phyloP scores from a whole-genome alignment of 2,329 filamentous ascomycete genomes.

The Leptographium lundbergii region DNA sequence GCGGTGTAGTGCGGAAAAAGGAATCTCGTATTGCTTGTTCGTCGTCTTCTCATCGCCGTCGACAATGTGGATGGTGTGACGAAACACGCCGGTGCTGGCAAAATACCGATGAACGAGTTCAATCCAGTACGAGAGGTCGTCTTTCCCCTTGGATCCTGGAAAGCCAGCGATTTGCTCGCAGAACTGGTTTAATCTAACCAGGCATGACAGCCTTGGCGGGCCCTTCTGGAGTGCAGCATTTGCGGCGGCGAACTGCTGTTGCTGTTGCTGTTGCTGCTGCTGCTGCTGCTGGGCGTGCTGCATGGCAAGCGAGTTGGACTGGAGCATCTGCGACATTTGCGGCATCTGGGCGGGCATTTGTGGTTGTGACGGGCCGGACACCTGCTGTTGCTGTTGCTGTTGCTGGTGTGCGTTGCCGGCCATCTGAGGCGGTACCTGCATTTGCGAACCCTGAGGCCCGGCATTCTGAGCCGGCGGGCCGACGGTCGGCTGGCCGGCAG shows the following conservation, averaged over 20 bases:
- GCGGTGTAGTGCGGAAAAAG: conserved; percentile 66
- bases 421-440: conserved; percentile 16
- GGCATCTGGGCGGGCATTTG: conserved; percentile 23
- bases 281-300: conserved; percentile 17
- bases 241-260: conserved; percentile 20
- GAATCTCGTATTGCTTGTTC: conserved; percentile 78
- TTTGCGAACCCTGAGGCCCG: conserved; percentile 15
- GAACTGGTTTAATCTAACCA: conserved; percentile 50
- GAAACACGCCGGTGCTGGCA: conserved; percentile 61
- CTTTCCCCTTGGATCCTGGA: conserved; percentile 43
- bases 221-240: conserved; percentile 31
- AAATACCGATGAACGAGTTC: conserved; percentile 73
- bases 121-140: conserved; percentile 67
- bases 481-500: conserved; percentile 21
- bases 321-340: conserved; percentile 19
- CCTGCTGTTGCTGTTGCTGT: conserved; percentile 17
- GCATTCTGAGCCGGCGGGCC: conserved; percentile 20
- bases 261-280: conserved; percentile 11
- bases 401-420: conserved; percentile 21
- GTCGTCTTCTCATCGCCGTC: conserved; percentile 42
- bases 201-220: conserved; percentile 41
- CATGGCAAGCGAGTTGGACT: conserved; percentile 24
- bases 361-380: neutral
- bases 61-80: conserved; percentile 51
- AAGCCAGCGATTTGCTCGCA: conserved; percentile 49